phyloP scores from a whole-genome alignment of 164 flowering plant species.

The Vitis rupestris region DNA sequence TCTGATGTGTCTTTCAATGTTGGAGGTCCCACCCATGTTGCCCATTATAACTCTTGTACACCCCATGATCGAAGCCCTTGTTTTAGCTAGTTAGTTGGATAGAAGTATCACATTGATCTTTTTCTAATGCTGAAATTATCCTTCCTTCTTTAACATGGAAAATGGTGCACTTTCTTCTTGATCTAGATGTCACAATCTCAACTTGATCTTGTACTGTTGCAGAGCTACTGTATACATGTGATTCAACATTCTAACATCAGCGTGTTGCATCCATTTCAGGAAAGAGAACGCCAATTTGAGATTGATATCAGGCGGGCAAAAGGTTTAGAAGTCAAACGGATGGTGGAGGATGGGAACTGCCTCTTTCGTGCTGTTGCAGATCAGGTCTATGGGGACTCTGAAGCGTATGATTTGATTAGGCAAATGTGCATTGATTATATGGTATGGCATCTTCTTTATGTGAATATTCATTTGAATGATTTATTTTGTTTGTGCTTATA shows the following conservation, averaged over 20 bases:
- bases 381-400: conserved; percentile 98
- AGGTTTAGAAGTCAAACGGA: conserved; percentile 85
- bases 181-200: neutral
- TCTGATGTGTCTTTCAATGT: neutral
- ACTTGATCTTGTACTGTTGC: neutral
- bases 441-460: conserved; percentile 44
- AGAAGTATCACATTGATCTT: too few relatives aligned
- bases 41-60: too few relatives aligned
- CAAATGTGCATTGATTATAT: conserved; percentile 99
- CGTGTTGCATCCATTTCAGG: conserved; percentile 45
- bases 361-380: conserved; percentile 99
- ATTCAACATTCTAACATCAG: neutral
- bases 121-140: too few relatives aligned
- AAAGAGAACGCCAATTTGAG: conserved; percentile 92
- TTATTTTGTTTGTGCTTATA: neutral
- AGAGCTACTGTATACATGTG: neutral
- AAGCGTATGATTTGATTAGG: conserved; percentile 73
- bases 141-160: neutral
- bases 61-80: neutral
- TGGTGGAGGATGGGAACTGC: conserved; percentile 97
- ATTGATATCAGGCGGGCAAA: conserved; percentile 73
- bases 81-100: neutral
- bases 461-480: neutral
- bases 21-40: neutral
- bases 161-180: neutral